Percentiles rank a stretch among this genome's conserved stretches.
These are phyloP conservation scores for Alternaria gaisen DNA, from an alignment of 2,329 filamentous ascomycete species.

Conservation along the genomic window DNA sequence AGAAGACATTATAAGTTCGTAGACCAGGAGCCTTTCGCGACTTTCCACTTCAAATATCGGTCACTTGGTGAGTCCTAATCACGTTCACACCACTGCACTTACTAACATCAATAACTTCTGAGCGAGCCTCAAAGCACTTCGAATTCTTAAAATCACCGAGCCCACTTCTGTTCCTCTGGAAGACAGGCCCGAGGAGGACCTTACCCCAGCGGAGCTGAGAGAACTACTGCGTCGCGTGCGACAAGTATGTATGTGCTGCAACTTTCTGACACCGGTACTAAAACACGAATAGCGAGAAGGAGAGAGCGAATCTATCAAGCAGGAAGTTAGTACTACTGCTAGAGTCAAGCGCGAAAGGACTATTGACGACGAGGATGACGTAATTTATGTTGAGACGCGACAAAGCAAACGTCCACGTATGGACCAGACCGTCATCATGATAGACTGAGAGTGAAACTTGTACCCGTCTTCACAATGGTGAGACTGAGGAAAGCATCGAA, in stretches of 20 bases:
- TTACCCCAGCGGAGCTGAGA: conserved; percentile 9
- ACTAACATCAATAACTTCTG: not conserved
- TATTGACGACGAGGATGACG: conserved; percentile 2
- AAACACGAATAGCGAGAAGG: conserved; percentile 1
- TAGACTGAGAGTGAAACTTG: too few species aligned
- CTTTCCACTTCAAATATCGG: conserved; percentile 19
- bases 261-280: not conserved
- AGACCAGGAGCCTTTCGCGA: conserved; percentile 10
- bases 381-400: too few species aligned
- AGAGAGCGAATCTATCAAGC: not conserved
- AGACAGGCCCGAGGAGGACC: conserved; percentile 1
- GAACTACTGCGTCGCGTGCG: conserved; percentile 7
- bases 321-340: not conserved
- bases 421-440: too few species aligned
- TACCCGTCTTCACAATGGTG: too few species aligned
- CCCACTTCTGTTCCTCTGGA: too few species aligned
- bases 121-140: not conserved
- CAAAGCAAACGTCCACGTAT: too few species aligned
- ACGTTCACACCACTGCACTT: not conserved
- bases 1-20: not conserved
- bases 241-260: conserved; percentile 5
- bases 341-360: conserved; percentile 11
- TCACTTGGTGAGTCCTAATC: conserved; percentile 11
- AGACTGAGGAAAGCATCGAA: too few species aligned
- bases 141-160: too few species aligned